Percentiles rank a stretch among this genome's conserved stretches.
Evolutionary conservation across 2,329 filamentous ascomycete genomes (phyloP).

Genomic region (Cladosporium sp.): DNA sequence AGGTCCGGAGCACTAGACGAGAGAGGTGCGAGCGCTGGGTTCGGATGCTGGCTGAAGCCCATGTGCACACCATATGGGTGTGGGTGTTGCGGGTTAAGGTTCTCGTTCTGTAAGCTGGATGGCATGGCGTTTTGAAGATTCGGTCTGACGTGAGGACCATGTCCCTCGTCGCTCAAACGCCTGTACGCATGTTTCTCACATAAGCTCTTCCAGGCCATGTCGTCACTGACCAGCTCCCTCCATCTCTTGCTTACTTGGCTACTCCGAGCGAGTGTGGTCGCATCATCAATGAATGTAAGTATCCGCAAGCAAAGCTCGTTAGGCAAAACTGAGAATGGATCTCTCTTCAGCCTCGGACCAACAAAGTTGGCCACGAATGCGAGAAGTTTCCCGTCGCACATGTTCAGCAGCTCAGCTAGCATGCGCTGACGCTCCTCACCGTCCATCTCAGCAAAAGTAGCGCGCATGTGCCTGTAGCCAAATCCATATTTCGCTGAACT

Average conservation of each 20-base stretch:
- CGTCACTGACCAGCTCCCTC: conserved; percentile 89
- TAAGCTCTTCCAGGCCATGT: conserved; percentile 96
- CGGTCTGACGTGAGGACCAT: not conserved
- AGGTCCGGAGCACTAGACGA: conserved; percentile 48
- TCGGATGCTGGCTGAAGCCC: conserved; percentile 21
- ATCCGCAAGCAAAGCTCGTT: conserved; percentile 93
- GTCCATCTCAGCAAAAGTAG: conserved; percentile 74
- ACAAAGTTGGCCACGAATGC: conserved; percentile 97
- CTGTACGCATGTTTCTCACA: conserved; percentile 94
- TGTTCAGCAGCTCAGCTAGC: conserved; percentile 81
- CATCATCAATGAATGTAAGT: conserved; percentile 94
- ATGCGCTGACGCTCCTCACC: conserved; percentile 73
- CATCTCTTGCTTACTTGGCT: conserved; percentile 95
- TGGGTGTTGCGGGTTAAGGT: conserved; percentile 18
- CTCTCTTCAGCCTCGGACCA: conserved; percentile 88
- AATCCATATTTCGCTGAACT: conserved; percentile 28
- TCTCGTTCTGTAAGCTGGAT: conserved; percentile 17
- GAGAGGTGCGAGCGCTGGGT: conserved; percentile 32
- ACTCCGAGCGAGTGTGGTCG: conserved; percentile 84
- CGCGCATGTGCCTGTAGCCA: conserved; percentile 66
- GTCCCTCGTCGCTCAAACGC: conserved; percentile 45
- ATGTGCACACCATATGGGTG: conserved; percentile 25
- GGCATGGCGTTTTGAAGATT: conserved; percentile 9
- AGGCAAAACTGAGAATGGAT: conserved; percentile 87
- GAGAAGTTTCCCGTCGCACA: conserved; percentile 91